Conservation (phyloP, 1,284 basidiomycete species). For the Grifola frondosa region DNA sequence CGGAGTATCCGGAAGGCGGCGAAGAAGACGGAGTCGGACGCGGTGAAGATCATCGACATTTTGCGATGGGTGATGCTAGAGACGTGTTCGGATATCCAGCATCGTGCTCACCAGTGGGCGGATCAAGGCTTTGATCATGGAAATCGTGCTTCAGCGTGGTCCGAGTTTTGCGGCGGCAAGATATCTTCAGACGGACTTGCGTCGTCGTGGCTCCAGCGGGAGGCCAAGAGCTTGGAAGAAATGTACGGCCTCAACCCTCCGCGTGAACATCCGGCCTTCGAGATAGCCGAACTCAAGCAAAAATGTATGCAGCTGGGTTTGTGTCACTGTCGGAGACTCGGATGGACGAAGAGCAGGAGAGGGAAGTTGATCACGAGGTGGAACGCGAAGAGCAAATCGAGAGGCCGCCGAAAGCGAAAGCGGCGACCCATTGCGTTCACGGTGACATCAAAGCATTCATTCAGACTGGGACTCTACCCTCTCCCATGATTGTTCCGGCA, state of each 20-base stretch:
- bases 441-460: background rate
- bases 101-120: conserved; percentile 43
- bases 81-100: conserved; percentile 44
- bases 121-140: conserved; percentile 46
- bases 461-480: background rate
- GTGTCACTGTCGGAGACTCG: conserved; percentile 2
- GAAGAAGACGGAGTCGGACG: background rate
- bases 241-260: background rate
- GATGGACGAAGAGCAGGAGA: conserved; percentile 50
- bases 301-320: background rate
- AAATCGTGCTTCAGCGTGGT: conserved; percentile 36
- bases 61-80: conserved; percentile 46
- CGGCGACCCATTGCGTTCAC: conserved; percentile 18
- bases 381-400: conserved; percentile 42
- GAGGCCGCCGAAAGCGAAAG: conserved; percentile 27
- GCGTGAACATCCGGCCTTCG: too few species aligned
- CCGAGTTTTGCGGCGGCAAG: background rate
- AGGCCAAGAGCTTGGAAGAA: background rate
- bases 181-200: background rate
- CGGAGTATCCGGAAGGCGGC: conserved; percentile 35
- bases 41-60: conserved; percentile 35
- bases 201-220: background rate
- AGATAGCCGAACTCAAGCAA: background rate
- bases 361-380: conserved; percentile 45
- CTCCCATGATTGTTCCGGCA: background rate